Conservation (phyloP, 2,329 filamentous ascomycete genomes). For the Didymella sp. region DNA sequence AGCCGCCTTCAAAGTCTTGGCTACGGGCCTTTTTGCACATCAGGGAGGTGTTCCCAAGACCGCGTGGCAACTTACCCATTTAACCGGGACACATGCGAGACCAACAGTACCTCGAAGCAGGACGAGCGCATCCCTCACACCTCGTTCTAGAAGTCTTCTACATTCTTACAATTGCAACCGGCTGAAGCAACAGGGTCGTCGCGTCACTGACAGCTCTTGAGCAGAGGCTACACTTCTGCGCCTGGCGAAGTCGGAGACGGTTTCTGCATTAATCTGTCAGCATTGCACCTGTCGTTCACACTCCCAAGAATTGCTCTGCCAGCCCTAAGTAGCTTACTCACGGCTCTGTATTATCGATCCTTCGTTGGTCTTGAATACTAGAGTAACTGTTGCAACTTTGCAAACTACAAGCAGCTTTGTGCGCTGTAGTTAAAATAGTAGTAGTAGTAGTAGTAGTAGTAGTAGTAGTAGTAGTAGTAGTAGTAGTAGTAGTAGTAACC, state of each 20-base stretch:
- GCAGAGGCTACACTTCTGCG: no score
- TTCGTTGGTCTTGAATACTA: no score
- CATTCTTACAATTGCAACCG: background rate
- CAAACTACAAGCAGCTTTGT: no score
- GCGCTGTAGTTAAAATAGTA: no score
- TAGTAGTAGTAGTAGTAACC: no score
- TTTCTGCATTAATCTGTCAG: background rate
- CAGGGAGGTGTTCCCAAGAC: background rate
- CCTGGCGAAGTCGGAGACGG: background rate
- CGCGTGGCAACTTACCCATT: constrained; percentile 1
- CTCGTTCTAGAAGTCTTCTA: background rate
- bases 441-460: no score
- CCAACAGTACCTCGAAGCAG: background rate
- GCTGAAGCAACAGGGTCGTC: background rate
- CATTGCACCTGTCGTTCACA: background rate
- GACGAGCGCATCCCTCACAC: background rate
- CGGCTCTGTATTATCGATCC: no score
- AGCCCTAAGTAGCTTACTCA: no score
- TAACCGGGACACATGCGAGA: background rate
- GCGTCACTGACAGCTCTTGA: background rate
- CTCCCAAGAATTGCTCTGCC: no score
- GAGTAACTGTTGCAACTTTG: no score
- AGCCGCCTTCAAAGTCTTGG: background rate
- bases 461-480: no score
- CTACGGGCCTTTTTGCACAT: background rate